Base-by-base conservation (phyloP, 805 yeast genomes). In the Phaffomyces antillensis region DNA sequence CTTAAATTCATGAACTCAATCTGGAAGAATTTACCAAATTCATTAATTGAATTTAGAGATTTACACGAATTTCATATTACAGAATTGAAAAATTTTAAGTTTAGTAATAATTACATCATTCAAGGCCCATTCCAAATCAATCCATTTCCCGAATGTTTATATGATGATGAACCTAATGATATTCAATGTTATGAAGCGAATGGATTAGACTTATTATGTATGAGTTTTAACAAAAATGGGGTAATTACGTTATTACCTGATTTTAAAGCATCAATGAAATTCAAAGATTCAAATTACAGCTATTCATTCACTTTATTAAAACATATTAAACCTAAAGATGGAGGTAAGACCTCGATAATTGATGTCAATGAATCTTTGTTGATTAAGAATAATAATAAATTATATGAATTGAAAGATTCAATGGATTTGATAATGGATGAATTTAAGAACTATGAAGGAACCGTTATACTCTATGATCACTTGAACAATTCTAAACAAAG, bases 121-220 rank as follows among this genome's bases (percentile, higher is more conserved):
- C 79, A 75, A 54, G 87, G 87, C 2, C 84, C 87, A 2, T 65
- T 77, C 43, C 53, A 66, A 1, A 63, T 79, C 13, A 56, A 63
- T 28, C 84, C 86, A 4, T 82, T 69, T 50, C 84, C 86, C 1
- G 72, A 69, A 3, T 60, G 55, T 11, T 58, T 82, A 4, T 81
- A 83, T 55, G 66, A 64, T 4, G 72, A 66, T 31, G 66, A 67
- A 9, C 75, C 76, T 0, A 47, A 59, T 7, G 67, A 65, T 30
- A 54, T 77, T 9, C 37, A 54, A 0, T 45, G 61, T 5, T 12
- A 58, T 39, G 52, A 55, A 3, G 56, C 65, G 32, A 63, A 58
- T 7, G 43, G 49, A 1, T 49, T 53, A 7, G 67, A 63, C 36
- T 33, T 66, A 1, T 39, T 65, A 16, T 46, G 49, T 25, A 36